Evolutionary conservation across 176 grass and related monocot genomes (phyloP), one percentile per base, ranked within the genome.

Genomic region (bread wheat (Triticum aestivum)): DNA sequence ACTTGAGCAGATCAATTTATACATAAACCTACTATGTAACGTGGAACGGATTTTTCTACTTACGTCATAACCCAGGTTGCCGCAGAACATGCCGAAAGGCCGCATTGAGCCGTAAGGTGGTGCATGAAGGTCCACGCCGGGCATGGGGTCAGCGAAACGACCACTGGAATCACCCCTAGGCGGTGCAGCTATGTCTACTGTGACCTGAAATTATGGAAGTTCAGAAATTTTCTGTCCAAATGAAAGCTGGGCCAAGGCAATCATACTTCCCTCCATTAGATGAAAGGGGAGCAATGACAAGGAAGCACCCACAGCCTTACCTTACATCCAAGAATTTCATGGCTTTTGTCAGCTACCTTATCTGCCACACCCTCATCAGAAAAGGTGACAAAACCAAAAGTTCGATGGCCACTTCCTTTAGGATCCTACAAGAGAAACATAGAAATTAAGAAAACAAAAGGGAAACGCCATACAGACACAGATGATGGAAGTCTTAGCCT

Each of bases 331-430:
- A 94, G 91, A 89, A 98, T 93, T 89, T 98, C 95, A 83, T 98
- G 95, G 42, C 79, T 90, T 90, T 91, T 93, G 49, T 88, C 91
- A 76, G 93, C 88, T 61, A 98, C 93, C 39, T 89, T 89, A 89
- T 98, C 95, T 5, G 91, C 95, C 11, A 91, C 95, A 75, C 95
- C 91, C 78, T 98, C 95, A 62, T 95, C 91, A 82, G 95, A 89
- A 65, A 95, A 98, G 49, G 95, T 98, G 45, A 98, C 93, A 90
- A 98, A 98, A 62, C 95, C 95, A 85, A 98, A 98, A 34, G 91
- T 93, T 49, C 95, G 84, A 69, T 98, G 95, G 4, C 95, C 95
- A 87, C 91, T 92, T 93, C 91, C 92, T 89, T 93, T 98, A n/a
- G 95, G 93, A 79, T 98, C 95, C 95, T 98, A 64, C 26, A 58